Evolutionary conservation across 2,329 filamentous ascomycete genomes (phyloP), one percentile per base, ranked within the genome.

Genomic region (Talaromyces pinophilus): DNA sequence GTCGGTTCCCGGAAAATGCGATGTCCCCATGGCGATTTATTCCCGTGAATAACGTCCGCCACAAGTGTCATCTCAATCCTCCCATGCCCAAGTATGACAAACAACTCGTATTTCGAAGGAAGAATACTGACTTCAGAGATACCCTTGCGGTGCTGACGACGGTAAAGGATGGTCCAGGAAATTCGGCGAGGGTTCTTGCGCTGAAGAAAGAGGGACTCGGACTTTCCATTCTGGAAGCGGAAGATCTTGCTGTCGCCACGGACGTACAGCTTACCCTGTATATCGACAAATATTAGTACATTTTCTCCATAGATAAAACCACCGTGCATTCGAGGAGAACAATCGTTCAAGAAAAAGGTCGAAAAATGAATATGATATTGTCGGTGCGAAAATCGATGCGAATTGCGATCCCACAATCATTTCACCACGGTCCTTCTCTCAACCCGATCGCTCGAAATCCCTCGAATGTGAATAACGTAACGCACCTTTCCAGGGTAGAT

Each of bases 111-210:
- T 17, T 67, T 42, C 19, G 62, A 35, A 54, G 38, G 17, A 35
- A 62, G 42, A 70, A 67, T 72, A 82, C 91, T 86, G 90, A 98
- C 95, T 93, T 99, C 95, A 88, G 94, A 96, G 86, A 98, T 96
- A 90, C 95, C 95, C 93, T 99, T 99, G 88, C 93, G 95, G 91
- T 97, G 94, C 87, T 96, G 92, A 85, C 94, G 92, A 84, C 95
- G 90, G 92, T 92, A 99, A 73, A 99, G 92, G 78, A 93, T 90
- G 75, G 95, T 99, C 95, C 95, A 99, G 76, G 94, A 90, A 84
- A 99, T 98, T 83, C 94, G 93, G 84, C 95, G 94, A 82, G 95
- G 95, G 90, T 99, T 99, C 92, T 99, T 99, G 88, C 95, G 94
- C 89, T 99, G 95, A 77, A 98, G 92, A 90, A 99, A 99, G 76